A percentile compares a stretch with the other conserved stretches of the same genome.
Conservation (phyloP, 2,329 filamentous ascomycete species). For the Trichoderma asperellum region DNA sequence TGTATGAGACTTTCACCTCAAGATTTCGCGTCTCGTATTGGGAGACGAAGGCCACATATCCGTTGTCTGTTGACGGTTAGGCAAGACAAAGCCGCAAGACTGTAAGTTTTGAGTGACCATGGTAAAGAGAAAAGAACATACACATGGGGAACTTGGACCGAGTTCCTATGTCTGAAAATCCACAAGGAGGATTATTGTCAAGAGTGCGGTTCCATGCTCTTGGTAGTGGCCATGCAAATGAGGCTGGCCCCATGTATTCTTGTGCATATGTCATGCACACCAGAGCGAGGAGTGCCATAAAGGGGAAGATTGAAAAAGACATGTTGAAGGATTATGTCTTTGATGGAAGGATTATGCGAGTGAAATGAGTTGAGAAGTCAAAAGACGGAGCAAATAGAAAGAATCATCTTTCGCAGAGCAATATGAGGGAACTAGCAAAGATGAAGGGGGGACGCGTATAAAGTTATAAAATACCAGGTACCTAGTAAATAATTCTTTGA, state of each 20-base stretch:
- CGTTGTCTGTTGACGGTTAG: constrained; percentile 45
- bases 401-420: not conserved
- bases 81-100: not conserved
- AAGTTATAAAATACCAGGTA: not conserved
- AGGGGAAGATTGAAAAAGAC: not conserved
- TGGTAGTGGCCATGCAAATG: constrained; percentile 60
- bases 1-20: constrained; percentile 53
- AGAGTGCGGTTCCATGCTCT: constrained; percentile 53
- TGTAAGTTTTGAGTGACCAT: not conserved
- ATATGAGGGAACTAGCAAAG: not conserved
- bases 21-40: constrained; percentile 58
- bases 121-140: constrained; percentile 33
- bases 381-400: not conserved
- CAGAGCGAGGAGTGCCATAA: not conserved
- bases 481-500: no score
- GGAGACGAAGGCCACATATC: constrained; percentile 54
- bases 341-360: not conserved
- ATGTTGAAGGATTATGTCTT: not conserved
- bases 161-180: constrained; percentile 44
- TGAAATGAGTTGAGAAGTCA: not conserved
- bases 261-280: not conserved
- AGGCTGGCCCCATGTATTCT: constrained; percentile 50
- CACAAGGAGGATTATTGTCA: constrained; percentile 59
- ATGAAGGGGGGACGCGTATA: not conserved
- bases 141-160: constrained; percentile 57